phyloP scores from a whole-genome alignment of 306 rosid species.

The Nissolia schottii region DNA sequence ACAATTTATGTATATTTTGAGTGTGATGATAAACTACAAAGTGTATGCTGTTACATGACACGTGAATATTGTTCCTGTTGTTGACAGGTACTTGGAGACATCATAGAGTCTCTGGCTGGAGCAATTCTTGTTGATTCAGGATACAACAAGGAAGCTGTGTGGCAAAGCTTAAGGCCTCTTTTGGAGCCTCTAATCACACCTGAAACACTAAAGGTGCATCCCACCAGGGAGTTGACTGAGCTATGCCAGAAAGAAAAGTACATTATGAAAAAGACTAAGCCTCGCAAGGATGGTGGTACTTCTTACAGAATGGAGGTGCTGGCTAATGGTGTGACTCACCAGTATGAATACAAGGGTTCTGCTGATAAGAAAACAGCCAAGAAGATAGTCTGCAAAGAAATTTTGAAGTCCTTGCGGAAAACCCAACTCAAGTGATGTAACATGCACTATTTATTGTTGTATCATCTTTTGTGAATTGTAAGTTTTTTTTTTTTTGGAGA shows the following conservation, averaged over 20 bases:
- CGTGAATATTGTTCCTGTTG: not conserved
- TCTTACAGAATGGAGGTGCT: constrained; percentile 36
- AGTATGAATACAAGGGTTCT: constrained; percentile 4
- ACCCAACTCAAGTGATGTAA: not conserved
- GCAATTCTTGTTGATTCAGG: constrained; percentile 75
- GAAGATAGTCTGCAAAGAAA: constrained; percentile 44
- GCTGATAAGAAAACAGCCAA: constrained; percentile 31
- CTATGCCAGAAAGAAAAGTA: constrained; percentile 41
- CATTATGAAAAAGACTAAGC: not conserved
- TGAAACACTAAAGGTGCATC: constrained; percentile 47
- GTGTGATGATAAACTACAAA: not conserved
- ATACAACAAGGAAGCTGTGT: constrained; percentile 45
- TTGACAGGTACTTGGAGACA: constrained; percentile 73
- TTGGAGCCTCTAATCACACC: constrained; percentile 72
- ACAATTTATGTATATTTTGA: not conserved
- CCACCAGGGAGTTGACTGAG: constrained; percentile 45
- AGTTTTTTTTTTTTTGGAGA: too few species aligned
- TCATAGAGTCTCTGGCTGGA: constrained; percentile 80
- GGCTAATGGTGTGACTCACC: constrained; percentile 37
- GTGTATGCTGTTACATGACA: not conserved
- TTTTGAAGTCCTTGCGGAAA: constrained; percentile 48
- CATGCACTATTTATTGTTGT: not conserved
- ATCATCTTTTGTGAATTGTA: not conserved
- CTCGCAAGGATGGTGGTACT: constrained; percentile 9
- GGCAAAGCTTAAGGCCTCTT: constrained; percentile 56